Evolutionary conservation across 2,329 filamentous ascomycete genomes (phyloP), one percentile per base, ranked within the genome.

Genomic region (Monosporascus sp.): DNA sequence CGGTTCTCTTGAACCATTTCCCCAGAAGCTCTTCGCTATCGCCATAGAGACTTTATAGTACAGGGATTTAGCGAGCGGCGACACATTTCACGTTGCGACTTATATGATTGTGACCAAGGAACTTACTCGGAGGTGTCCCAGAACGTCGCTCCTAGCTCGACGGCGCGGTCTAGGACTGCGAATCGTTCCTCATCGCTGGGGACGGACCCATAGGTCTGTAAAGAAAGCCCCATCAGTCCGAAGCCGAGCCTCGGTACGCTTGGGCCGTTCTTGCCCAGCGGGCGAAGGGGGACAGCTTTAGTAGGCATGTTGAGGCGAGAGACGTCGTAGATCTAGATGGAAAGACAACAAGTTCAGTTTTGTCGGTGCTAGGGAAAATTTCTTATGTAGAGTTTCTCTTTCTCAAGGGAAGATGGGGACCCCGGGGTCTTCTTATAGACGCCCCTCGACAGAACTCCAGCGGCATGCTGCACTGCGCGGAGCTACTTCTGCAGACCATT

Each of bases 21-120:
- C 75, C 75, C 3, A 81, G 38, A 0, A 80, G 58, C 4, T 74
- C 72, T 59, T 81, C 78, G 51, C 63, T 73, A 50, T 77, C 74
- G 7, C 66, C 71, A 50, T 81, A 80, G 9, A 73, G 46, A 36
- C 61, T 65, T 24, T 17, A 8, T 14, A 46, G 20, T 18, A 14
- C 7, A n/a, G n/a, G 8, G 22, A n/a, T 35, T 60, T 25, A 59
- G 53, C 35, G 46, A 27, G n/a, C 7, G 3, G 6, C n/a, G 38
- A n/a, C 20, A n/a, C 24, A 38, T 17, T 31, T 11, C 9, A 11
- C 20, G 17, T 15, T 24, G n/a, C 17, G 18, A 6, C 17, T 20
- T 18, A 39, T 18, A 18, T 7, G 18, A 17, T 20, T 5, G 24
- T 46, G 22, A 37, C 15, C 18, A 7, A 6, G 5, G 22, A 20